These are phyloP conservation scores for Cardiospermum halicacabum DNA, from an alignment of 345 rosid species.

Conservation along the genomic window DNA sequence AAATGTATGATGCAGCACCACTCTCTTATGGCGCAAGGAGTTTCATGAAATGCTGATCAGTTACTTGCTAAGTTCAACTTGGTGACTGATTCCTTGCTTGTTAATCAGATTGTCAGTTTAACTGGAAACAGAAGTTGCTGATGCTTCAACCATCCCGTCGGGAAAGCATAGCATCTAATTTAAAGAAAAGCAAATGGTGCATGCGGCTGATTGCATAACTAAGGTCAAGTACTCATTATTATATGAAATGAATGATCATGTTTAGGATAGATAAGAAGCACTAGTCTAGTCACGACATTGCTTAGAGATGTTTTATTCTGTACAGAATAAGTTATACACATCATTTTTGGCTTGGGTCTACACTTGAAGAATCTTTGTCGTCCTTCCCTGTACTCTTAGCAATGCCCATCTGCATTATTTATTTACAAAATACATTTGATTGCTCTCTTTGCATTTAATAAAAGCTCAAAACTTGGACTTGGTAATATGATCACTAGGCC, in stretches of 20 bases:
- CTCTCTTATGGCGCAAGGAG: no score
- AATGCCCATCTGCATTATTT: background rate
- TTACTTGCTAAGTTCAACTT: background rate
- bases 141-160: constrained; percentile 6
- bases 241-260: background rate
- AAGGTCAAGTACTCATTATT: background rate
- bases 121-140: background rate
- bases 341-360: background rate
- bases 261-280: background rate
- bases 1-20: background rate
- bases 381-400: background rate
- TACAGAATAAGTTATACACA: background rate
- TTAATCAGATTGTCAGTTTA: constrained; percentile 19
- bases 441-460: no score
- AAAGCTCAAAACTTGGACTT: no score
- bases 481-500: no score
- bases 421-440: background rate
- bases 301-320: constrained; percentile 7
- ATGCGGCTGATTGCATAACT: background rate
- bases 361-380: background rate
- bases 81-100: background rate
- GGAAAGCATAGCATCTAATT: no score
- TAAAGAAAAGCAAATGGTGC: no score
- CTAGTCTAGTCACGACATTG: constrained; percentile 3
- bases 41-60: background rate